phyloP scores from a whole-genome alignment of 208 protist genomes.

The Wallacemonas sp. region DNA sequence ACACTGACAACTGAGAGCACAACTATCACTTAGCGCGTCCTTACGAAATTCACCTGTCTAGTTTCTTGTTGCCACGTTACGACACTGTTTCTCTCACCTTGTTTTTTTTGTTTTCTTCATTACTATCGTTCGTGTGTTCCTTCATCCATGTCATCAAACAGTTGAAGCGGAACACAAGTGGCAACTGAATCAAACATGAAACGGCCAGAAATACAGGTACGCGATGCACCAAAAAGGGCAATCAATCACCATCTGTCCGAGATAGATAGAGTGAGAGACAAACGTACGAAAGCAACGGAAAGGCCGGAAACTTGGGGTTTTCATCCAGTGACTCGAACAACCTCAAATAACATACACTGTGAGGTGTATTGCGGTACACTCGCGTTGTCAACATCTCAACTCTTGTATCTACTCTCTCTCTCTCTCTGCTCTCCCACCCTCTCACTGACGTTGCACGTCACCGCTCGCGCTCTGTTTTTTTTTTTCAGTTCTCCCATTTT shows the following conservation, averaged over 20 bases:
- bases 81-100: neutral
- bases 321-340: too few relatives aligned
- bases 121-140: too few relatives aligned
- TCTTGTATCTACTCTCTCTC: neutral
- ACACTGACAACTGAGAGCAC: neutral
- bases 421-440: neutral
- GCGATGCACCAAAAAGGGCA: too few relatives aligned
- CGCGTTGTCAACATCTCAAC: neutral
- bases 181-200: too few relatives aligned
- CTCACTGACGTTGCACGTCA: neutral
- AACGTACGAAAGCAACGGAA: too few relatives aligned
- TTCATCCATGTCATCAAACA: too few relatives aligned
- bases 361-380: neutral
- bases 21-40: neutral
- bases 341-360: neutral
- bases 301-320: too few relatives aligned
- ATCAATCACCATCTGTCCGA: too few relatives aligned
- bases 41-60: neutral
- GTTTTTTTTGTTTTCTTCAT: constrained; percentile 3
- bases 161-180: neutral
- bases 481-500: too few relatives aligned
- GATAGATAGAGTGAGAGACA: too few relatives aligned
- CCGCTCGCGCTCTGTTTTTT: too few relatives aligned
- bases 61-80: neutral
- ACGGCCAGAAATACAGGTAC: too few relatives aligned